Percentiles rank a stretch among this genome's conserved stretches.
phyloP scores from a whole-genome alignment of 371 early-diverging fungal species.

The Apophysomyces trapeziformis region DNA sequence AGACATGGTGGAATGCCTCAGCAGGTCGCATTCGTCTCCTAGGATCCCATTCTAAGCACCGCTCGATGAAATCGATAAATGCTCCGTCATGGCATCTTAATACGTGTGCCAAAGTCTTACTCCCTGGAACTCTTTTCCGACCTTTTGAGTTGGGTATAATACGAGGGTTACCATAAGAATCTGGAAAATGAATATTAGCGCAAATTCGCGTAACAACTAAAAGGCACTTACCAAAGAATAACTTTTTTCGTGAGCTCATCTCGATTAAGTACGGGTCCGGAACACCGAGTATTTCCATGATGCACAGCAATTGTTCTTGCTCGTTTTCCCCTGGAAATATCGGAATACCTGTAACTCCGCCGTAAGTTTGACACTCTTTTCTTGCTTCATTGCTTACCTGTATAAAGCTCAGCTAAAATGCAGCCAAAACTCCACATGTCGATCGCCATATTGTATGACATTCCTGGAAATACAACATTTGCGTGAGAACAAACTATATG shows the following conservation, averaged over 20 bases:
- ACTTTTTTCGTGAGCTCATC: slow-evolving; percentile 73
- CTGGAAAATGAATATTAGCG: slow-evolving; percentile 40
- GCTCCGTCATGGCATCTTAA: slow-evolving; percentile 72
- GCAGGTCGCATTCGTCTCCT: slow-evolving; percentile 84
- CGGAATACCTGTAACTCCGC: slow-evolving; percentile 74
- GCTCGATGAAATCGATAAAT: slow-evolving; percentile 86
- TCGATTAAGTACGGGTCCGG: slow-evolving; percentile 80
- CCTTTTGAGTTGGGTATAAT: slow-evolving; percentile 87
- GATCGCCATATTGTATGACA: slow-evolving; percentile 88
- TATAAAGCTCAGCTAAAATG: slow-evolving; percentile 95
- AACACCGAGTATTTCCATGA: slow-evolving; percentile 91
- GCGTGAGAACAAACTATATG: neutral
- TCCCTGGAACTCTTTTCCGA: slow-evolving; percentile 79
- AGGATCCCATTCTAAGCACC: slow-evolving; percentile 93
- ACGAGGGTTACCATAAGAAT: slow-evolving; percentile 71
- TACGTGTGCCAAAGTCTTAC: slow-evolving; percentile 73
- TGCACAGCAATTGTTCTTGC: slow-evolving; percentile 91
- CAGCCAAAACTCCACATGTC: slow-evolving; percentile 99
- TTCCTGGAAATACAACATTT: slow-evolving; percentile 26
- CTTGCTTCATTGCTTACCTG: slow-evolving; percentile 50
- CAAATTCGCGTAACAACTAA: neutral
- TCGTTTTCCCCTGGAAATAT: slow-evolving; percentile 98
- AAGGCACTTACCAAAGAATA: slow-evolving; percentile 81
- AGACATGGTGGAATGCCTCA: slow-evolving; percentile 83
- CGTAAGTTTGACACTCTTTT: neutral